A percentile compares a stretch with the other conserved stretches of the same genome.
phyloP scores from a whole-genome alignment of 805 yeast species.

The Ogataea paradorogensis region DNA sequence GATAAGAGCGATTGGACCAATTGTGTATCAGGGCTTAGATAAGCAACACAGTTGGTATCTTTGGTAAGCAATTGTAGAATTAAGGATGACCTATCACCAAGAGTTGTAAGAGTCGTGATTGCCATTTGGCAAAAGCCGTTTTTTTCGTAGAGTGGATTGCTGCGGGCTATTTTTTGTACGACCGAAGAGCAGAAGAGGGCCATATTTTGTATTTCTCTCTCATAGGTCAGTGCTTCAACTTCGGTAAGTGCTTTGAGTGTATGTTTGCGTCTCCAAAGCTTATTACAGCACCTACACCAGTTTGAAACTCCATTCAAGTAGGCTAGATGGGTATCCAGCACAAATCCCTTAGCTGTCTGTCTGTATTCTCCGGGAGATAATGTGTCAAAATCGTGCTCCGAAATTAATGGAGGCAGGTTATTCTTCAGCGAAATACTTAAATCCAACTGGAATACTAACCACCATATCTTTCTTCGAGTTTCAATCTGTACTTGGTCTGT shows the following conservation, averaged over 20 bases:
- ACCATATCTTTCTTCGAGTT: conserved; percentile 59
- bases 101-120: conserved; percentile 1
- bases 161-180: conserved; percentile 17
- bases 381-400: conserved; percentile 52
- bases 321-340: conserved; percentile 43
- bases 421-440: conserved; percentile 52
- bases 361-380: conserved; percentile 45
- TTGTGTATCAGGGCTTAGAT: background rate
- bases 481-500: conserved; percentile 47
- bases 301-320: conserved; percentile 52
- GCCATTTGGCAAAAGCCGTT: conserved; percentile 14
- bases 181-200: conserved; percentile 21
- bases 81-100: background rate
- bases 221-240: background rate
- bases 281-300: conserved; percentile 30
- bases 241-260: conserved; percentile 4
- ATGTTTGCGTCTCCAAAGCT: conserved; percentile 16
- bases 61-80: background rate
- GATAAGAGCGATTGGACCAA: conserved; percentile 3
- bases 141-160: conserved; percentile 18
- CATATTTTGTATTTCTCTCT: conserved; percentile 17
- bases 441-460: conserved; percentile 62
- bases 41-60: background rate
- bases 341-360: conserved; percentile 23
- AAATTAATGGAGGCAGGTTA: conserved; percentile 52